Percentiles rank a stretch among this genome's conserved stretches.
Evolutionary conservation across 306 rosid genomes (phyloP).

Genomic region (Citrullus mucosospermus): DNA sequence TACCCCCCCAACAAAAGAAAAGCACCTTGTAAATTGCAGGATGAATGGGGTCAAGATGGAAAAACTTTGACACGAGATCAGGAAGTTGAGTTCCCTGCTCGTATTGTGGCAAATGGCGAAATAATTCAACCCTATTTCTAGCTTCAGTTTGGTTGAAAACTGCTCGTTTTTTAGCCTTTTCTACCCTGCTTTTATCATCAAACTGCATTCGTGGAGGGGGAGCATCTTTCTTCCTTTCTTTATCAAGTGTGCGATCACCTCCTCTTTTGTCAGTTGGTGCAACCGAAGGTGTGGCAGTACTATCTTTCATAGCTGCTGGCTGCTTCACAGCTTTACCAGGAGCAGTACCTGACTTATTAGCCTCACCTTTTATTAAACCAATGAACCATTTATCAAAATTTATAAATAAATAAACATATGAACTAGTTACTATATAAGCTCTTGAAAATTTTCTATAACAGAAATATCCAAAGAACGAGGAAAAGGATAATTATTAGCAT

Average conservation of each 20-base stretch:
- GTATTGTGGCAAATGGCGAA: constrained; percentile 82
- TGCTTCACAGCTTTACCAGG: constrained; percentile 33
- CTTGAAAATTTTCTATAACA: constrained; percentile 7
- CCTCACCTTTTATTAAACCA: constrained; percentile 17
- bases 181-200: constrained; percentile 61
- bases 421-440: not conserved
- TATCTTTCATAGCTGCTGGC: constrained; percentile 33
- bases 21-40: constrained; percentile 75
- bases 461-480: not conserved
- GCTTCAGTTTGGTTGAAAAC: constrained; percentile 68
- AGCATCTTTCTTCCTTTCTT: constrained; percentile 74
- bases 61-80: constrained; percentile 56
- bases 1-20: not conserved
- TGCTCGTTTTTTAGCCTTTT: constrained; percentile 65
- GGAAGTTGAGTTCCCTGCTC: constrained; percentile 63
- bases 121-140: constrained; percentile 65
- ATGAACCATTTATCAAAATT: not conserved
- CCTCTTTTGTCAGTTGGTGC: constrained; percentile 42
- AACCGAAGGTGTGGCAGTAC: constrained; percentile 20
- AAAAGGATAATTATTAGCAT: not conserved
- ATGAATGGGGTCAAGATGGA: constrained; percentile 61
- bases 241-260: constrained; percentile 42
- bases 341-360: constrained; percentile 26
- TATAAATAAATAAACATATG: not conserved
- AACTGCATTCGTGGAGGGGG: constrained; percentile 80